Percentiles rank a stretch among this genome's conserved stretches.
Evolutionary conservation across 306 rosid species (phyloP).

Genomic region (Dalbergia cultrata): DNA sequence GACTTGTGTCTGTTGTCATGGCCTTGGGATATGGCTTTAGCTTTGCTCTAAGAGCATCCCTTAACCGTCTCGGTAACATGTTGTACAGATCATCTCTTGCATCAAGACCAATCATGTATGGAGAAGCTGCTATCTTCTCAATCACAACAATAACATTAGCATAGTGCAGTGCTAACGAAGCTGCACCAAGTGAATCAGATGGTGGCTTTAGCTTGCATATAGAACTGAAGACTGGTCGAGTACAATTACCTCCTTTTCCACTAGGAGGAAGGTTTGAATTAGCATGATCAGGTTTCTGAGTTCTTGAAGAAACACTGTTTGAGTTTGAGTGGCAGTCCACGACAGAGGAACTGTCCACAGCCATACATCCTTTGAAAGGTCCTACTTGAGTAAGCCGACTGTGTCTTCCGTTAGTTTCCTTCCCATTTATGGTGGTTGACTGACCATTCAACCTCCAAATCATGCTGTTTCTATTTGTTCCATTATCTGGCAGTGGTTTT

Average conservation of each 20-base stretch:
- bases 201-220: slow-evolving; percentile 73
- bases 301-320: slow-evolving; percentile 52
- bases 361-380: slow-evolving; percentile 82
- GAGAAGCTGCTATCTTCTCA: slow-evolving; percentile 94
- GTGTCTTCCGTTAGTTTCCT: slow-evolving; percentile 62
- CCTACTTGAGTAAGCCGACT: slow-evolving; percentile 86
- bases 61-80: slow-evolving; percentile 85
- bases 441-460: slow-evolving; percentile 61
- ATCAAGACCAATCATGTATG: slow-evolving; percentile 93
- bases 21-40: slow-evolving; percentile 79
- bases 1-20: slow-evolving; percentile 68
- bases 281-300: slow-evolving; percentile 46
- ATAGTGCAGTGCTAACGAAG: slow-evolving; percentile 93
- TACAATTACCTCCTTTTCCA: slow-evolving; percentile 44
- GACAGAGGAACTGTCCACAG: slow-evolving; percentile 59
- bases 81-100: slow-evolving; percentile 96
- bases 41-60: slow-evolving; percentile 70
- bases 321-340: slow-evolving; percentile 56
- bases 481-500: slow-evolving; percentile 66
- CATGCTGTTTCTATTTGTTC: slow-evolving; percentile 65
- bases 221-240: slow-evolving; percentile 54
- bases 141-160: slow-evolving; percentile 87
- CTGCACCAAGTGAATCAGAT: slow-evolving; percentile 87
- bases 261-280: slow-evolving; percentile 47
- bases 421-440: slow-evolving; percentile 53